These are phyloP conservation scores for Chrysosporium queenslandicum DNA, from an alignment of 2,329 filamentous ascomycete genomes.

Conservation along the genomic window DNA sequence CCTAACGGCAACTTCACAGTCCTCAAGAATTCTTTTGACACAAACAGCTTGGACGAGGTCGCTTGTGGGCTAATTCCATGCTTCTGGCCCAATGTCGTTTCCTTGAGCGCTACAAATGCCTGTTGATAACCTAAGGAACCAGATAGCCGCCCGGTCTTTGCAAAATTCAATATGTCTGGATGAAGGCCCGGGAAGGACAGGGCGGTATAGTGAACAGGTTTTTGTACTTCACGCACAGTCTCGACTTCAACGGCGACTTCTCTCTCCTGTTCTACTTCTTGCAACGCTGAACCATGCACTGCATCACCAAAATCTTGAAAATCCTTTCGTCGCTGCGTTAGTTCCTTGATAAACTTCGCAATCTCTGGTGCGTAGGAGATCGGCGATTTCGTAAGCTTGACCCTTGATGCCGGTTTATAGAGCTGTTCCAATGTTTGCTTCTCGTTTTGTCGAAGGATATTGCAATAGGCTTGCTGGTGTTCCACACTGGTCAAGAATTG, in stretches of 20 bases:
- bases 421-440: slow-evolving; percentile 49
- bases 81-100: slow-evolving; percentile 32
- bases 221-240: slow-evolving; percentile 46
- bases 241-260: slow-evolving; percentile 52
- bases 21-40: slow-evolving; percentile 15
- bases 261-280: slow-evolving; percentile 50
- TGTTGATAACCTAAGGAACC: slow-evolving; percentile 32
- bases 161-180: slow-evolving; percentile 39
- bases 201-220: slow-evolving; percentile 34
- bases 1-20: slow-evolving; percentile 10
- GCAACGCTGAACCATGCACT: slow-evolving; percentile 42
- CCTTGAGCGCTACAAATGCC: slow-evolving; percentile 36
- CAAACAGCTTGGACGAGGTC: slow-evolving; percentile 11
- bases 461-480: slow-evolving; percentile 36
- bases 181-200: slow-evolving; percentile 41
- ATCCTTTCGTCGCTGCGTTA: slow-evolving; percentile 27
- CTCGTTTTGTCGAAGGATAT: slow-evolving; percentile 44
- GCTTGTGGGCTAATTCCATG: slow-evolving; percentile 22
- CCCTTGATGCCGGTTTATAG: slow-evolving; percentile 33
- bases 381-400: slow-evolving; percentile 19
- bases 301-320: slow-evolving; percentile 40
- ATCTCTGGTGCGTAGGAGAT: slow-evolving; percentile 20
- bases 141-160: slow-evolving; percentile 36
- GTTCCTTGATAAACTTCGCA: slow-evolving; percentile 25
- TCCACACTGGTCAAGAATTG: slow-evolving; percentile 32